Evolutionary conservation across 352 stramenopile genomes (phyloP).

Genomic region (Phytophthora boehmeriae): DNA sequence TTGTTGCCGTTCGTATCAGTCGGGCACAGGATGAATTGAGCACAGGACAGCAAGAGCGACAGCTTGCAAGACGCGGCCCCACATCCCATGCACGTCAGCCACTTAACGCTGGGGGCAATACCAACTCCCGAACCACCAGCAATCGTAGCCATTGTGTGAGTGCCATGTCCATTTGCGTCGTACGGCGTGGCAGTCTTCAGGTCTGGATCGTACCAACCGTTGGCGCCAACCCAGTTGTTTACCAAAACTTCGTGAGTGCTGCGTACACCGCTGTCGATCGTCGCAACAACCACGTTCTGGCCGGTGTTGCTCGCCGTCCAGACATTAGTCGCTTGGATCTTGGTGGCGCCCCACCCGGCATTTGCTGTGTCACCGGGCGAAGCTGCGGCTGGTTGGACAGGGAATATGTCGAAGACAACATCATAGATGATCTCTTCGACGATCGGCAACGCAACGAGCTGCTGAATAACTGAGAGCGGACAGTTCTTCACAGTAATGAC

Average conservation of each 20-base stretch:
- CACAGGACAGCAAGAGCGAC: conserved; percentile 43
- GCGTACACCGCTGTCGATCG: conserved; percentile 47
- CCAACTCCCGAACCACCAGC: conserved; percentile 41
- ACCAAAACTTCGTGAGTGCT: conserved; percentile 39
- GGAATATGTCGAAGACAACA: conserved; percentile 20
- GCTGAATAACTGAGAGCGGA: conserved; percentile 21
- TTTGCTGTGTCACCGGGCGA: conserved; percentile 26
- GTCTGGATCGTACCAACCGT: conserved; percentile 54
- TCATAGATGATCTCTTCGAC: conserved; percentile 42
- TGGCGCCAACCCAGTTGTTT: conserved; percentile 37
- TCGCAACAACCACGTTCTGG: conserved; percentile 41
- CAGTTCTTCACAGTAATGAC: conserved; percentile 36
- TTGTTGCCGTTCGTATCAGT: conserved; percentile 58
- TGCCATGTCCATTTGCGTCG: conserved; percentile 55
- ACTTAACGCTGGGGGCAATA: conserved; percentile 50
- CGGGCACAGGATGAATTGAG: conserved; percentile 65
- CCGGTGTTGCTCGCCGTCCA: conserved; percentile 35
- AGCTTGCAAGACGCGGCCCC: conserved; percentile 19
- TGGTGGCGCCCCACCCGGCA: conserved; percentile 37
- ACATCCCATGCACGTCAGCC: conserved; percentile 62
- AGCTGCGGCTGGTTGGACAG: conserved; percentile 16
- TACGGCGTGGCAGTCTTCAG: conserved; percentile 36
- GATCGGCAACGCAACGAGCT: conserved; percentile 18
- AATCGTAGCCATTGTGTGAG: conserved; percentile 60
- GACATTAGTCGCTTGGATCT: conserved; percentile 44